phyloP scores from a whole-genome alignment of 352 stramenopile genomes.

The Globisporangium acanthophoron region DNA sequence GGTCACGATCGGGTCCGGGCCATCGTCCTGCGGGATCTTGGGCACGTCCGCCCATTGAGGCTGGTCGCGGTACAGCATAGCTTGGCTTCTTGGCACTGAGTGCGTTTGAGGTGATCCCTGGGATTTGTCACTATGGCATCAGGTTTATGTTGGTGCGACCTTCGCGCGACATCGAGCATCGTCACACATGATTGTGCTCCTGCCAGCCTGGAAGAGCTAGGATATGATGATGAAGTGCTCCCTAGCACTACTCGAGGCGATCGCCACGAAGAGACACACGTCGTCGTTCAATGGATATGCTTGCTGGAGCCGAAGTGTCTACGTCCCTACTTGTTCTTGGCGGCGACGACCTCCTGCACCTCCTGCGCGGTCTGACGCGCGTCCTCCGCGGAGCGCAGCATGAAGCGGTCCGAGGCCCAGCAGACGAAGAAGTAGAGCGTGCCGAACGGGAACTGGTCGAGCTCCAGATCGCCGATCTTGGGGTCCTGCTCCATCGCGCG shows the following conservation, averaged over 20 bases:
- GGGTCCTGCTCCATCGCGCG: conserved; percentile 36
- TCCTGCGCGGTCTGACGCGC: conserved; percentile 62
- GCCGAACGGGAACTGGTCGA: conserved; percentile 66
- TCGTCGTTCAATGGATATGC: too few relatives aligned
- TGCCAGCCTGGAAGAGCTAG: too few relatives aligned
- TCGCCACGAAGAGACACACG: too few relatives aligned
- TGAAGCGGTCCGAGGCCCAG: conserved; percentile 77
- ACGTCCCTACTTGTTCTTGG: conserved; percentile 16
- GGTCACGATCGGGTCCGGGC: conserved; percentile 68
- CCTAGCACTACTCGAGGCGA: too few relatives aligned
- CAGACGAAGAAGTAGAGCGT: conserved; percentile 71
- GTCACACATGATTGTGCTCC: too few relatives aligned
- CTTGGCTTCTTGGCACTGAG: background rate
- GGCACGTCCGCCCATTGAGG: conserved; percentile 72
- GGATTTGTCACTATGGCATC: background rate
- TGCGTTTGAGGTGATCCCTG: background rate
- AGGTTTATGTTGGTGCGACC: too few relatives aligned
- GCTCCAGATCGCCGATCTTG: conserved; percentile 47
- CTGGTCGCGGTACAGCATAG: conserved; percentile 60
- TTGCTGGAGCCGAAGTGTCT: too few relatives aligned
- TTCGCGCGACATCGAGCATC: too few relatives aligned
- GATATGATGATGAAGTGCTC: too few relatives aligned
- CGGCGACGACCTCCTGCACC: conserved; percentile 40
- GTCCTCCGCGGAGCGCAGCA: conserved; percentile 58
- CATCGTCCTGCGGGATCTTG: conserved; percentile 82